Evolutionary conservation across 2,329 filamentous ascomycete species (phyloP).

Genomic region (Cryphonectria parasitica): DNA sequence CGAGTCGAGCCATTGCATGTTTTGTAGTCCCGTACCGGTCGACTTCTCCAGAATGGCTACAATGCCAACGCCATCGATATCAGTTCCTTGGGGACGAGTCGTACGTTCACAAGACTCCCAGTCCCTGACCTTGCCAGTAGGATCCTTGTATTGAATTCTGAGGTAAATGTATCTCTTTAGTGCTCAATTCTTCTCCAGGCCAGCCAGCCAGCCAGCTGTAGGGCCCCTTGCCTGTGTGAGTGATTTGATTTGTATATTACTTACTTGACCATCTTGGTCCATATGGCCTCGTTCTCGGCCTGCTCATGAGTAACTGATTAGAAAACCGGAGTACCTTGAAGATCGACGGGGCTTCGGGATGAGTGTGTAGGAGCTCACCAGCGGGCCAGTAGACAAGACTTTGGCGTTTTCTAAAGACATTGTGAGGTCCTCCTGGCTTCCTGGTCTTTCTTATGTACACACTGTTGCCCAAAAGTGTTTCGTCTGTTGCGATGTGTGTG

Average conservation of each 20-base stretch:
- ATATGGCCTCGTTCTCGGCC: conserved; percentile 58
- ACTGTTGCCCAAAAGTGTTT: background rate
- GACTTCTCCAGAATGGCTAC: conserved; percentile 67
- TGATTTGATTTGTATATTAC: conserved; percentile 22
- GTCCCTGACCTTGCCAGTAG: conserved; percentile 58
- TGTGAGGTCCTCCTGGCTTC: background rate
- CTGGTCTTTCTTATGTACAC: background rate
- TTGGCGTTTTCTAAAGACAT: conserved; percentile 51
- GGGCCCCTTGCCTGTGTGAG: no score
- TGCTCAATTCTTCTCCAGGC: background rate
- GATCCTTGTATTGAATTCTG: conserved; percentile 68
- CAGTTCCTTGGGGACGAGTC: conserved; percentile 63
- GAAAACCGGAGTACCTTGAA: background rate
- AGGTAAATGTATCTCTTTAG: background rate
- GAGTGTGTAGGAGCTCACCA: conserved; percentile 42
- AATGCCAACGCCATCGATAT: conserved; percentile 75
- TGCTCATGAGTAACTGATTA: conserved; percentile 32
- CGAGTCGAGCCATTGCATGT: no score
- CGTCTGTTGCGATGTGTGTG: background rate
- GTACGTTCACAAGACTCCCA: conserved; percentile 77
- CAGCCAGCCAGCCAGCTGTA: background rate
- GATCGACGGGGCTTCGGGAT: background rate
- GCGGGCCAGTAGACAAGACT: conserved; percentile 47
- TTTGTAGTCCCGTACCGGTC: conserved; percentile 39
- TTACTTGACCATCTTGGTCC: conserved; percentile 64